phyloP scores from a whole-genome alignment of 2,329 filamentous ascomycete species.

The Talaromyces pinophilus region DNA sequence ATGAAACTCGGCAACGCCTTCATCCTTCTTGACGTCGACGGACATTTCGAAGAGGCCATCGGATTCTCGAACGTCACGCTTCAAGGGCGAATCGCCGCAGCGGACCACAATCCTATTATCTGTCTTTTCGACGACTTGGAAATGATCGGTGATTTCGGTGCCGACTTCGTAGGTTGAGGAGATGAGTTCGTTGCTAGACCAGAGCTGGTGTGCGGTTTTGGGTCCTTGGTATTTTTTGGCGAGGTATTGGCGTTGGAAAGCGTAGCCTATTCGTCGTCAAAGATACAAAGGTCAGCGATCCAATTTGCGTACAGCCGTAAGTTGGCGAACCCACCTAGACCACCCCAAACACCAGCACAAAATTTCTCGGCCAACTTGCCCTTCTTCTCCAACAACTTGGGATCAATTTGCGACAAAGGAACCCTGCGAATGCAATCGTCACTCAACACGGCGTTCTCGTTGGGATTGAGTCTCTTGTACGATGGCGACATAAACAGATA shows the following conservation, averaged over 20 bases:
- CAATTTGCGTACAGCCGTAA: background rate
- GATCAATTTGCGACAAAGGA: constrained; percentile 63
- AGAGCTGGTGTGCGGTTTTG: constrained; percentile 62
- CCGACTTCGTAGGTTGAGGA: constrained; percentile 62
- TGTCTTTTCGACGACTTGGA: constrained; percentile 68
- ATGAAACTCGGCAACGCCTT: constrained; percentile 62
- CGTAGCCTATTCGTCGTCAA: constrained; percentile 35
- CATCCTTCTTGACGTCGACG: constrained; percentile 60
- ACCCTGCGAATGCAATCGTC: constrained; percentile 66
- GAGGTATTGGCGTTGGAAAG: constrained; percentile 60
- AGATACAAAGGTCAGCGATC: background rate
- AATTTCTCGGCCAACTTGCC: constrained; percentile 64
- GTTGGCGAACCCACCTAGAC: constrained; percentile 54
- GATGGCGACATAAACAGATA: constrained; percentile 63
- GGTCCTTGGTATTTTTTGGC: constrained; percentile 60
- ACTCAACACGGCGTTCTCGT: constrained; percentile 62
- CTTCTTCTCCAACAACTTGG: constrained; percentile 64
- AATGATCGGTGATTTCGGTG: constrained; percentile 68
- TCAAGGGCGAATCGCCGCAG: constrained; percentile 65
- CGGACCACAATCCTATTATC: constrained; percentile 62
- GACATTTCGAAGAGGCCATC: constrained; percentile 69
- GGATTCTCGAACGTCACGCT: constrained; percentile 56
- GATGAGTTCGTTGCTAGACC: constrained; percentile 58
- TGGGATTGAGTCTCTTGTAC: constrained; percentile 63
- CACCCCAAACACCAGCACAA: constrained; percentile 67